These are phyloP conservation scores for Cerrena zonata DNA, from an alignment of 1,284 basidiomycete species.

Conservation along the genomic window DNA sequence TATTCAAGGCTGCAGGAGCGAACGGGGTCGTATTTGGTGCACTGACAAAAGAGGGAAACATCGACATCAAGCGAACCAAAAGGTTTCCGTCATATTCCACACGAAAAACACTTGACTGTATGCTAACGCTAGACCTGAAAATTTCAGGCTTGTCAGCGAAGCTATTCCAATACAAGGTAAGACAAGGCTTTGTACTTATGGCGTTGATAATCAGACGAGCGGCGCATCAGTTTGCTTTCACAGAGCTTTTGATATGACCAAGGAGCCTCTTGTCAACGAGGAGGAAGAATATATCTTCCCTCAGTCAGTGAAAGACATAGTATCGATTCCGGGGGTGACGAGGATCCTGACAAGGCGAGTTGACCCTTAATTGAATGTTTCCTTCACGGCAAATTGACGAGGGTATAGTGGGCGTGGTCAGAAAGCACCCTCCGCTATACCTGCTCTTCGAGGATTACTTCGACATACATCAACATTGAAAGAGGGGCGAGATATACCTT, in stretches of 20 bases:
- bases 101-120: background rate
- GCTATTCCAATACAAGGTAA: slow-evolving; percentile 61
- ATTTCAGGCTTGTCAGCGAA: slow-evolving; percentile 48
- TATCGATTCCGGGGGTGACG: slow-evolving; percentile 54
- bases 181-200: slow-evolving; percentile 6
- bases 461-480: slow-evolving; percentile 10
- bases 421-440: slow-evolving; percentile 38
- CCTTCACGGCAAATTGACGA: background rate
- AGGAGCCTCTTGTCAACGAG: slow-evolving; percentile 31
- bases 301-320: slow-evolving; percentile 52
- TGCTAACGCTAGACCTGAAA: too few species aligned
- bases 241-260: slow-evolving; percentile 74
- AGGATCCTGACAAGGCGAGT: slow-evolving; percentile 70
- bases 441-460: slow-evolving; percentile 37
- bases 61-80: slow-evolving; percentile 52
- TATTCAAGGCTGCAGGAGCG: slow-evolving; percentile 52
- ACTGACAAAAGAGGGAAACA: slow-evolving; percentile 50
- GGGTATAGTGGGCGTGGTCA: slow-evolving; percentile 48
- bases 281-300: background rate
- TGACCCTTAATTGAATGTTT: background rate
- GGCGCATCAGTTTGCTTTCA: slow-evolving; percentile 67
- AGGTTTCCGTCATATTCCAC: slow-evolving; percentile 31
- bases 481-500: slow-evolving; percentile 6
- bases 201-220: background rate
- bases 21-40: slow-evolving; percentile 69